Conservation (phyloP, 73 alveolate genomes). For the Stentor coeruleus region DNA sequence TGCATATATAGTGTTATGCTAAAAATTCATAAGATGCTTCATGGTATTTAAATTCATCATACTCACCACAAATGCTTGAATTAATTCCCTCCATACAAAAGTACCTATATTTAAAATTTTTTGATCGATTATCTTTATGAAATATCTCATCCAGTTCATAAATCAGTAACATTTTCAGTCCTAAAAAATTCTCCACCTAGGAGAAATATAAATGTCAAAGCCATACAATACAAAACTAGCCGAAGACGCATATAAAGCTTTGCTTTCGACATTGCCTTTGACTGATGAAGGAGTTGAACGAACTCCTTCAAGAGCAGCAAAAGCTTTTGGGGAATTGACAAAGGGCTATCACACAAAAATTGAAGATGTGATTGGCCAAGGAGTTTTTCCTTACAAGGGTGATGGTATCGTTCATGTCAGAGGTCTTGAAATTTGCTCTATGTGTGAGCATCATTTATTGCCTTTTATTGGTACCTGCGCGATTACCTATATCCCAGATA, state of each 20-base stretch:
- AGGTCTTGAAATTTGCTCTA: slow-evolving; percentile 17
- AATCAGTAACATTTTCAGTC: no score
- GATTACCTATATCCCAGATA: slow-evolving; percentile 32
- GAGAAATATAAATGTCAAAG: no score
- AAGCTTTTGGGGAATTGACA: slow-evolving; percentile 18
- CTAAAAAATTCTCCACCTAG: no score
- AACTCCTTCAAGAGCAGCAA: slow-evolving; percentile 29
- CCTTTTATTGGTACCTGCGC: slow-evolving; percentile 33
- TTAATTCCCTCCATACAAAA: no score
- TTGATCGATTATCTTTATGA: no score
- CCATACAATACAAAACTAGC: no score
- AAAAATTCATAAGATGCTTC: no score
- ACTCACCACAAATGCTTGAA: no score
- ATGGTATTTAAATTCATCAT: no score
- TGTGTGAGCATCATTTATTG: slow-evolving; percentile 39
- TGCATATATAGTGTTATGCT: no score
- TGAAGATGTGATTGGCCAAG: background rate
- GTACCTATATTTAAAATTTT: no score
- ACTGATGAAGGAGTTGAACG: background rate
- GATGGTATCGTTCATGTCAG: background rate
- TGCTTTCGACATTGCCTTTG: slow-evolving; percentile 9
- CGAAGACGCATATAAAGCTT: slow-evolving; percentile 2
- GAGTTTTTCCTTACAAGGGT: slow-evolving; percentile 18
- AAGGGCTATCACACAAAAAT: background rate
- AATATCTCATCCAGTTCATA: no score